Evolutionary conservation across 805 yeast genomes (phyloP), one percentile per base, ranked within the genome.

Genomic region (Myxozyma udenii): DNA sequence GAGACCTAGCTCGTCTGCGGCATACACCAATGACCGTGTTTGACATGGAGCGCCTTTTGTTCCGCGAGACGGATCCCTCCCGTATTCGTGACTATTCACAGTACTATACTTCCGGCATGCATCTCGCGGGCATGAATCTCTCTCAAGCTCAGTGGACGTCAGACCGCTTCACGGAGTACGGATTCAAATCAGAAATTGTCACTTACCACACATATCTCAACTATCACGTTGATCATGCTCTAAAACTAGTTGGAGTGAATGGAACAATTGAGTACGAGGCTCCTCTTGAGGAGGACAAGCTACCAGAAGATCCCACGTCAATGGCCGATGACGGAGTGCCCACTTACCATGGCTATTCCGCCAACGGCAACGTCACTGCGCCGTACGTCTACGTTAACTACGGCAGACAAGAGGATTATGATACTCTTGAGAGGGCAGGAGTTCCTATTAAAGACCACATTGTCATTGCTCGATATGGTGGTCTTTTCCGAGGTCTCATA

Each of bases 1-100:
- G 95, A 58, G 96, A 90, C 67, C 79, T 85, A 62, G 76, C 91
- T 61, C 71, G 96, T 44, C 66, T 87, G 58, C 87, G 87, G 67
- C 81, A 83, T 28, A 75, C 81, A 32, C 76, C 72, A 47, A 64
- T 87, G 44, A 83, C 95, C 2, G 76, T 75, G 49, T 76, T 80
- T 7, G 96, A 89, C 57, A 75, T 85, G 26, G 81, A 85, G 59
- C 73, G 96, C 30, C 66, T 79, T 18, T 82, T 76, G 58, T 64
- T 86, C 44, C 70, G 69, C 21, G 61, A 71, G 2, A 62, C 79
- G 39, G 65, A 67, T 32, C 61, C 65, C 0, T 57, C 72, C 36
- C 57, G 66, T 25, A 68, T 74, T 3, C 73, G 77, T 0, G 70
- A 78, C 22, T 83, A 85, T 84, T 71, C 78, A 4, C 57, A 74